Percentiles rank a stretch among this genome's conserved stretches.
These are phyloP conservation scores for Cyphellophora attinorum DNA, from an alignment of 2,329 filamentous ascomycete genomes.

Conservation along the genomic window DNA sequence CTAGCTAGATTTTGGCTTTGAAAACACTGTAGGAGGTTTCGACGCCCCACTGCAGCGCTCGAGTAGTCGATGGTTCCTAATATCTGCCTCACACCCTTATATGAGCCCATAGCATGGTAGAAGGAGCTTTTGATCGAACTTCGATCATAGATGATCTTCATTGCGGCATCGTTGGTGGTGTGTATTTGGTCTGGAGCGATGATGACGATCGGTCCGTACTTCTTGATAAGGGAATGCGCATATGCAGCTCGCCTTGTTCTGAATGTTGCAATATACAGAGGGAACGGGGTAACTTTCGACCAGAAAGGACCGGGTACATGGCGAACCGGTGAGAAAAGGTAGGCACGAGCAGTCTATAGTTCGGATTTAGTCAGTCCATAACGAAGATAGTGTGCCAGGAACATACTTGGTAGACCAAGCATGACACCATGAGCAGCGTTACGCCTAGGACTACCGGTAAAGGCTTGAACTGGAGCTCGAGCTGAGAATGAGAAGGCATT, in stretches of 20 bases:
- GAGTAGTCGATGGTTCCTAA: constrained; percentile 1
- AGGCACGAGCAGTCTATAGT: no score
- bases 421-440: no score
- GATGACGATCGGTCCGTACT: constrained; percentile 1
- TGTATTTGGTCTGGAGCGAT: constrained; percentile 3
- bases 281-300: not conserved
- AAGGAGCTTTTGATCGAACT: not conserved
- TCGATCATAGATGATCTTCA: constrained; percentile 2
- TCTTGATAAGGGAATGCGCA: not conserved
- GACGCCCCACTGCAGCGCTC: not conserved
- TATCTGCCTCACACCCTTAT: constrained; percentile 1
- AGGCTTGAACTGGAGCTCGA: no score
- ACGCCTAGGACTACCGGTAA: no score
- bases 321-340: no score
- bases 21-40: no score
- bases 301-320: no score
- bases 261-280: not conserved
- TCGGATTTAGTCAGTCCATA: no score
- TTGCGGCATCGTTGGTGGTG: not conserved
- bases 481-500: no score
- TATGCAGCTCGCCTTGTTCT: not conserved
- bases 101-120: not conserved
- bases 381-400: no score
- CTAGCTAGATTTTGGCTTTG: no score
- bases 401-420: no score